Evolutionary conservation across 2,329 filamentous ascomycete species (phyloP).

Genomic region (Thermoascus crustaceus): DNA sequence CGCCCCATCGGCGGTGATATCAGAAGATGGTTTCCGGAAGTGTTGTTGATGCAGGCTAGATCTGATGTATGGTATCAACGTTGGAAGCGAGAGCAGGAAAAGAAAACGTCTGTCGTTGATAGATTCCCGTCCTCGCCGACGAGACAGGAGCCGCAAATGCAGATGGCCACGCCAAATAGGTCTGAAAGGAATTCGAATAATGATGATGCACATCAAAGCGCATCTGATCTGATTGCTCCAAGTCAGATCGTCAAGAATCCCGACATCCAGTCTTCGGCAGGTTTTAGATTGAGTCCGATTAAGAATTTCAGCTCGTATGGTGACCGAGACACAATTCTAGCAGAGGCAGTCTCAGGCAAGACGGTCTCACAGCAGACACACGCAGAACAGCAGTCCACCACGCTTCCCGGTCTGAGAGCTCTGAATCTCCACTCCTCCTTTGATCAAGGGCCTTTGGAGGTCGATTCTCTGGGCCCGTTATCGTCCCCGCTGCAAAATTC

Average conservation of each 20-base stretch:
- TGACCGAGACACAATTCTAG: not conserved
- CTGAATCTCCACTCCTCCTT: constrained; percentile 9
- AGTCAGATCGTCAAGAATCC: constrained; percentile 1
- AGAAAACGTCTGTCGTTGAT: constrained; percentile 11
- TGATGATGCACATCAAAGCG: constrained; percentile 2
- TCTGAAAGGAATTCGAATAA: not conserved
- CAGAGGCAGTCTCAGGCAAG: not conserved
- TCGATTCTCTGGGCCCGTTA: not conserved
- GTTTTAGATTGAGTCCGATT: constrained; percentile 7
- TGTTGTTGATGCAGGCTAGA: constrained; percentile 10
- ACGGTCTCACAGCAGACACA: not conserved
- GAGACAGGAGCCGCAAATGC: not conserved
- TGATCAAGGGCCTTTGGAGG: constrained; percentile 5
- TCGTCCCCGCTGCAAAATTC: constrained; percentile 3
- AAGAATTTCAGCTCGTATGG: constrained; percentile 3
- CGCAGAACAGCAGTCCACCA: constrained; percentile 5
- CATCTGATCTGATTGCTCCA: constrained; percentile 4
- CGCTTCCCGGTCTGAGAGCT: constrained; percentile 9
- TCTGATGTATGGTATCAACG: constrained; percentile 28
- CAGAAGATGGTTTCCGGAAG: not conserved
- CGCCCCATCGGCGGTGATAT: constrained; percentile 1
- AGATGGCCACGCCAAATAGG: not conserved
- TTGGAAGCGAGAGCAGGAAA: constrained; percentile 14
- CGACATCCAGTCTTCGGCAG: constrained; percentile 3
- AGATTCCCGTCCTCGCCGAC: constrained; percentile 6